phyloP scores from a whole-genome alignment of 2,329 filamentous ascomycete species.

The Malbranchea zuffiana region DNA sequence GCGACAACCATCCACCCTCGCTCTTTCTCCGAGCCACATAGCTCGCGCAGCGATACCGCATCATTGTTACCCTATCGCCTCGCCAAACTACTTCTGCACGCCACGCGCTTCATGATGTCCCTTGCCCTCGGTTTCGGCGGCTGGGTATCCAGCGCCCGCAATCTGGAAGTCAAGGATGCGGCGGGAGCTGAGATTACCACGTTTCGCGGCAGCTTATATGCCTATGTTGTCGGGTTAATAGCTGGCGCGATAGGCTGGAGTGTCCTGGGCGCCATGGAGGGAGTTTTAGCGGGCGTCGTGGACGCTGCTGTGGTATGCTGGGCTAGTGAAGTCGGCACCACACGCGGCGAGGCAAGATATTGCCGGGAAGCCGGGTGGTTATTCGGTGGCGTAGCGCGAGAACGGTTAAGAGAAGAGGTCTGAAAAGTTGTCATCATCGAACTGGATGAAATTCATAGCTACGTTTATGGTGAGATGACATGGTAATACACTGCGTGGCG shows the following conservation, averaged over 20 bases:
- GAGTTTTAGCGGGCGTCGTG: constrained; percentile 73
- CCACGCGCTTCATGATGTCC: constrained; percentile 83
- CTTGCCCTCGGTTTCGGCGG: constrained; percentile 82
- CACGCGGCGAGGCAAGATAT: constrained; percentile 55
- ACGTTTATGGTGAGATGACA: too few relatives aligned
- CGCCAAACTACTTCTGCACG: constrained; percentile 81
- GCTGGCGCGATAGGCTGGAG: constrained; percentile 94
- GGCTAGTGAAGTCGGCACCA: constrained; percentile 71
- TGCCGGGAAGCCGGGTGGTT: constrained; percentile 84
- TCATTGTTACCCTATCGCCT: constrained; percentile 77
- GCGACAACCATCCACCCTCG: constrained; percentile 52
- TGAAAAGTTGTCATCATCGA: constrained; percentile 1
- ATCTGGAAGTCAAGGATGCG: constrained; percentile 52
- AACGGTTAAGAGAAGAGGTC: constrained; percentile 4
- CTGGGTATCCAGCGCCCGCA: constrained; percentile 88
- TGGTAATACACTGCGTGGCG: too few relatives aligned
- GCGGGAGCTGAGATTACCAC: constrained; percentile 26
- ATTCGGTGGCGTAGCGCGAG: constrained; percentile 55
- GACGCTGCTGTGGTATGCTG: constrained; percentile 89
- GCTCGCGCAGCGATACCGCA: constrained; percentile 31
- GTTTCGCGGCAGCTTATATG: constrained; percentile 73
- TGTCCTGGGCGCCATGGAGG: constrained; percentile 80
- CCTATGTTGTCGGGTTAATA: constrained; percentile 84
- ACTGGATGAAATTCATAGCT: too few relatives aligned
- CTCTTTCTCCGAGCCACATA: constrained; percentile 33